phyloP scores from a whole-genome alignment of 805 yeast species.

The Kluyveromyces starmeri region DNA sequence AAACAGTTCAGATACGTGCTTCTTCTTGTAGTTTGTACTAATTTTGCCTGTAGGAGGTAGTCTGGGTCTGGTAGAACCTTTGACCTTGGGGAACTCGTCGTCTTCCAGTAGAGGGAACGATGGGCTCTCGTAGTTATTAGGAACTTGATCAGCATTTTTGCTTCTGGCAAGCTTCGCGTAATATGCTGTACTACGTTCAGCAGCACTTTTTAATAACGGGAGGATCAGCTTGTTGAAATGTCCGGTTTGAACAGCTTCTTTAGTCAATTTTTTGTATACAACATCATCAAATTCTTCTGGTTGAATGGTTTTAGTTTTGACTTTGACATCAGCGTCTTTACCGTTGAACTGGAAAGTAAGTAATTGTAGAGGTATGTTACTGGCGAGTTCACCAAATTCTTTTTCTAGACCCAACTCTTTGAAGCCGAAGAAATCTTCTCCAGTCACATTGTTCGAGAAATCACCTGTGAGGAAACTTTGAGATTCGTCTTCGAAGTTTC shows the following conservation, averaged over 20 bases:
- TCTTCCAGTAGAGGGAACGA: conserved; percentile 65
- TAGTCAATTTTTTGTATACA: conserved; percentile 43
- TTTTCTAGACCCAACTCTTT: conserved; percentile 87
- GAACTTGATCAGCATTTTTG: conserved; percentile 25
- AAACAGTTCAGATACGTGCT: conserved; percentile 43
- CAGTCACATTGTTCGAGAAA: conserved; percentile 76
- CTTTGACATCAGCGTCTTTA: conserved; percentile 51
- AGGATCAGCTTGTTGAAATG: conserved; percentile 41
- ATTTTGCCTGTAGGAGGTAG: conserved; percentile 90
- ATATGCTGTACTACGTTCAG: conserved; percentile 34
- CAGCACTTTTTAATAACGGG: conserved; percentile 41
- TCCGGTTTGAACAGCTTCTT: conserved; percentile 42
- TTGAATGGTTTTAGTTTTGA: conserved; percentile 42
- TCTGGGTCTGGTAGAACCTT: conserved; percentile 59
- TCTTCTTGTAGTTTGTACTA: conserved; percentile 61
- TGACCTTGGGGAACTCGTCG: conserved; percentile 74
- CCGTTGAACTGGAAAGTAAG: conserved; percentile 52
- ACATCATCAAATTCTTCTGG: conserved; percentile 58
- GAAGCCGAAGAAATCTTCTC: conserved; percentile 98
- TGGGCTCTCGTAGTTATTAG: conserved; percentile 21
- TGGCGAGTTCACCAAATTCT: conserved; percentile 76
- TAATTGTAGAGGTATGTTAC: conserved; percentile 83
- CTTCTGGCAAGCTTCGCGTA: conserved; percentile 38
- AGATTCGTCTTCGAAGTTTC: conserved; percentile 77
- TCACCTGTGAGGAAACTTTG: conserved; percentile 94